Evolutionary conservation across 371 early-diverging fungal species (phyloP).

Genomic region (Apophysomyces sp.): DNA sequence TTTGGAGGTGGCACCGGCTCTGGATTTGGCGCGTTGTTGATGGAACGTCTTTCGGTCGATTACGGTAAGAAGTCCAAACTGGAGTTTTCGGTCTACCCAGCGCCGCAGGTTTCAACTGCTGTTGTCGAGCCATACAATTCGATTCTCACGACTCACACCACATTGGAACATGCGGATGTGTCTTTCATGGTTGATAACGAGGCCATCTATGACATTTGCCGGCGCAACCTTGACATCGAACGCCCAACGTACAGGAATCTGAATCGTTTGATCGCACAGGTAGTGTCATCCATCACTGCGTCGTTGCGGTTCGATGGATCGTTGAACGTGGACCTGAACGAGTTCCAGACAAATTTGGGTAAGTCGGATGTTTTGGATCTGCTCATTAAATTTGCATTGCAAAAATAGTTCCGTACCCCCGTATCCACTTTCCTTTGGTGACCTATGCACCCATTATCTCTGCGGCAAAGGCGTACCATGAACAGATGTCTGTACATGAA

Average conservation of each 20-base stretch:
- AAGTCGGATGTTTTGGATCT: not conserved
- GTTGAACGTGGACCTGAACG: constrained; percentile 95
- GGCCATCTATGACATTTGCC: constrained; percentile 99
- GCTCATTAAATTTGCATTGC: not conserved
- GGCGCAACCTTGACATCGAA: constrained; percentile 97
- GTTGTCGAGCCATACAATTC: constrained; percentile 99
- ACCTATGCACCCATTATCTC: constrained; percentile 94
- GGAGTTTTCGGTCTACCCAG: constrained; percentile 98
- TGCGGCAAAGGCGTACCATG: constrained; percentile 90
- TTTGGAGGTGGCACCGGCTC: constrained; percentile 99
- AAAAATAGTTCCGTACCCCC: constrained; percentile 89
- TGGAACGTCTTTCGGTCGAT: constrained; percentile 95
- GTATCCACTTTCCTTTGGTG: constrained; percentile 97
- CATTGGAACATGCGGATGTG: constrained; percentile 98
- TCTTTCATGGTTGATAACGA: constrained; percentile 99
- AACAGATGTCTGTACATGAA: constrained; percentile 86
- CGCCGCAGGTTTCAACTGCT: constrained; percentile 95
- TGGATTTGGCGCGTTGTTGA: constrained; percentile 96
- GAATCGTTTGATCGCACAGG: constrained; percentile 99
- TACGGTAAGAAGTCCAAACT: constrained; percentile 99
- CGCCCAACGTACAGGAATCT: constrained; percentile 98
- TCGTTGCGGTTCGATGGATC: constrained; percentile 98
- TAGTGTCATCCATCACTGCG: constrained; percentile 99
- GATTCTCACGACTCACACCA: constrained; percentile 97
- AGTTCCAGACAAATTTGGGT: constrained; percentile 95